phyloP scores from a whole-genome alignment of 2,329 filamentous ascomycete species.

The Xylariales sp. region DNA sequence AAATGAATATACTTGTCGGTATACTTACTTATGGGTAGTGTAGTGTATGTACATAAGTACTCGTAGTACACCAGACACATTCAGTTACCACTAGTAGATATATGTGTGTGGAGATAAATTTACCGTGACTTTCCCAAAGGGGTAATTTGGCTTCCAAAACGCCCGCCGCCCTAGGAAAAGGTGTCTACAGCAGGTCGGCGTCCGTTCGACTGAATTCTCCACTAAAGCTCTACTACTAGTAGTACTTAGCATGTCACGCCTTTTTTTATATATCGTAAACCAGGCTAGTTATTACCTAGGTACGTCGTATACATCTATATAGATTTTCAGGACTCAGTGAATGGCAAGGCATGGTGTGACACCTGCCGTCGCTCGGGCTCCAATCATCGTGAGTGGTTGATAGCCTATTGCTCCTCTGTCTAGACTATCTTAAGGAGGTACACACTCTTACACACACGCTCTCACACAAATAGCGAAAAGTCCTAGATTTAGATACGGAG shows the following conservation, averaged over 20 bases:
- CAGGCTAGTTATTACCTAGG: too few relatives aligned
- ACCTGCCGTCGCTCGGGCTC: neutral
- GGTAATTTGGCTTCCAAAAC: constrained; percentile 37
- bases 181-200: constrained; percentile 3
- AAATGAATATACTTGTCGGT: neutral
- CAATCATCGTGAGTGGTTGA: constrained; percentile 8
- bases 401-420: constrained; percentile 29
- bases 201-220: constrained; percentile 12
- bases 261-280: too few relatives aligned
- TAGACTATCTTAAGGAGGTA: neutral
- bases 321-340: constrained; percentile 7
- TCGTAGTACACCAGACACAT: neutral
- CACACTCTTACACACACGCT: too few relatives aligned
- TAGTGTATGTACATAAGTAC: neutral
- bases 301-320: neutral
- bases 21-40: neutral
- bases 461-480: constrained; percentile 2
- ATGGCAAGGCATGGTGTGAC: neutral
- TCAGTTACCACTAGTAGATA: too few relatives aligned
- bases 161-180: constrained; percentile 40
- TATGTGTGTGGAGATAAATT: constrained; percentile 13
- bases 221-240: neutral
- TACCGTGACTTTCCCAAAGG: constrained; percentile 39
- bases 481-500: constrained; percentile 17
- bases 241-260: too few relatives aligned